Conservation (phyloP, 768 basidiomycete genomes). For the Naganishia kalamii region DNA sequence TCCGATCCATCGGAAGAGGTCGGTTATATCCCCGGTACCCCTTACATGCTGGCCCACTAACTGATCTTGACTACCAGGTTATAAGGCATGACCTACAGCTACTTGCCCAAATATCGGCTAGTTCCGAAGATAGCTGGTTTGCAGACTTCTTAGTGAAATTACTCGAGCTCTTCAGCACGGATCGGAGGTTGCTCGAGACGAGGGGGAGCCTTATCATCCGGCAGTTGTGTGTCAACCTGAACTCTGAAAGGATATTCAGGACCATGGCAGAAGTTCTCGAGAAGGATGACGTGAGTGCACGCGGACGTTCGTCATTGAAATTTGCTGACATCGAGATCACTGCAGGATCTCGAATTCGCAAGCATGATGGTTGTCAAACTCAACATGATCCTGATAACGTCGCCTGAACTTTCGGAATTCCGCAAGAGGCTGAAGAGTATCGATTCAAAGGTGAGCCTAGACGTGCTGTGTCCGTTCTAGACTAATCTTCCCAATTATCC, state of each 20-base stretch:
- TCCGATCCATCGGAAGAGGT: constrained; percentile 96
- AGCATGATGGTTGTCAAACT: constrained; percentile 96
- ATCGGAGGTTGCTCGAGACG: constrained; percentile 77
- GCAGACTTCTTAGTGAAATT: constrained; percentile 92
- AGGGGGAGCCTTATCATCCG: constrained; percentile 92
- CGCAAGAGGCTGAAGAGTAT: constrained; percentile 84
- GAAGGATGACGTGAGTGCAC: constrained; percentile 76
- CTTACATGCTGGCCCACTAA: not conserved
- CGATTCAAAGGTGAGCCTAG: constrained; percentile 69
- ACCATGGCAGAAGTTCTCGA: constrained; percentile 96
- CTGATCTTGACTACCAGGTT: constrained; percentile 53
- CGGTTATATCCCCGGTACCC: constrained; percentile 18
- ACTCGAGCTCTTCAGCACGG: constrained; percentile 89
- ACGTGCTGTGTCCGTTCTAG: not conserved
- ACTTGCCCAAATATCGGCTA: constrained; percentile 91
- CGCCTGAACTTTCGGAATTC: constrained; percentile 91
- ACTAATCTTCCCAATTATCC: not conserved
- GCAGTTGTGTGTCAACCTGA: constrained; percentile 85
- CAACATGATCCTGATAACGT: constrained; percentile 92
- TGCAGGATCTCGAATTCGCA: constrained; percentile 90
- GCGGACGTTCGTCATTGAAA: not conserved
- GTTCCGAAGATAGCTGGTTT: constrained; percentile 92
- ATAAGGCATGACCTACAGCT: constrained; percentile 94
- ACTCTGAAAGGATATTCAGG: constrained; percentile 89
- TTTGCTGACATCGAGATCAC: not conserved